Evolutionary conservation across 257 asterid genomes (phyloP).

Genomic region (Linaria vulgaris): DNA sequence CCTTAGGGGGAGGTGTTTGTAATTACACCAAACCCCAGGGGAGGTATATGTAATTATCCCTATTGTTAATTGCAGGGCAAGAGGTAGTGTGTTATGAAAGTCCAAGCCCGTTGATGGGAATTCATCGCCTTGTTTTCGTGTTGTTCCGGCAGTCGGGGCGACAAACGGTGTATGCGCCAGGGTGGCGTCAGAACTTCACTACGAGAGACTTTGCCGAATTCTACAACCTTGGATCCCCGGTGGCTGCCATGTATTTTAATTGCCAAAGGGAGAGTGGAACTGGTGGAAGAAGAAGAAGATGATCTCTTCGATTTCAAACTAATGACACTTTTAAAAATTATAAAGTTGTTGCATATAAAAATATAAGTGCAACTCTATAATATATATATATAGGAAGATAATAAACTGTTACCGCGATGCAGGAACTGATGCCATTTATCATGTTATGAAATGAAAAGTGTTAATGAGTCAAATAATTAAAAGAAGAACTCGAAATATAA

Average conservation of each 20-base stretch:
- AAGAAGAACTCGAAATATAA: no score
- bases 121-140: slow-evolving; percentile 51
- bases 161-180: slow-evolving; percentile 53
- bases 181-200: slow-evolving; percentile 64
- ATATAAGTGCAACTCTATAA: neutral
- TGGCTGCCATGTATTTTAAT: slow-evolving; percentile 49
- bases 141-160: slow-evolving; percentile 53
- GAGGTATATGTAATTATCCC: no score
- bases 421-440: no score
- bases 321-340: neutral
- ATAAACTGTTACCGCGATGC: no score
- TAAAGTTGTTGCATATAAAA: neutral
- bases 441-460: no score
- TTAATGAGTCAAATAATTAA: no score
- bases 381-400: slow-evolving; percentile 7
- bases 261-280: slow-evolving; percentile 58
- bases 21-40: no score
- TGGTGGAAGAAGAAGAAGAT: slow-evolving; percentile 44
- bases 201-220: slow-evolving; percentile 52
- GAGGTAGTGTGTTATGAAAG: slow-evolving; percentile 60
- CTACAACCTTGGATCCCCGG: slow-evolving; percentile 61
- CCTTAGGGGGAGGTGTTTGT: no score
- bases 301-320: neutral
- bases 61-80: slow-evolving; percentile 41
- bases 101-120: slow-evolving; percentile 64